phyloP scores from a whole-genome alignment of 768 basidiomycete species.

The Pulveroboletus sp. region DNA sequence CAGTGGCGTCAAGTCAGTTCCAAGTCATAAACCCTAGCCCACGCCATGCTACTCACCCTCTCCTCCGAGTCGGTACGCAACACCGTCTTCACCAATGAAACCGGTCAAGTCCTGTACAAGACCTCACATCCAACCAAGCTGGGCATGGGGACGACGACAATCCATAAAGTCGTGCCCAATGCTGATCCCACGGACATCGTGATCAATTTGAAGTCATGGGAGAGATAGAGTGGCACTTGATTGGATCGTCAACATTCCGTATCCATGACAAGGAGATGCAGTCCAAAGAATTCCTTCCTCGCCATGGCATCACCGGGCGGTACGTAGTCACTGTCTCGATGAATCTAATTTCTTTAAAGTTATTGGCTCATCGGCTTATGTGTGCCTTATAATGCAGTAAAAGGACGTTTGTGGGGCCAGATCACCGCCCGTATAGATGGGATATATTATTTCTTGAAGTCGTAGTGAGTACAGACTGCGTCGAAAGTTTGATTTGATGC shows the following conservation, averaged over 20 bases:
- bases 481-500: not conserved
- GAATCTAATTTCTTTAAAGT: too few relatives aligned
- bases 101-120: conserved; percentile 26
- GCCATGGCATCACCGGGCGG: conserved; percentile 16
- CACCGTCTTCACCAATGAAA: conserved; percentile 18
- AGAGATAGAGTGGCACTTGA: conserved; percentile 31
- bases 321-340: not conserved
- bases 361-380: not conserved
- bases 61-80: conserved; percentile 19
- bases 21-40: not conserved
- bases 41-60: conserved; percentile 19
- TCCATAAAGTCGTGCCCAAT: conserved; percentile 20
- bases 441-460: conserved; percentile 12
- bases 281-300: conserved; percentile 20
- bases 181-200: conserved; percentile 14
- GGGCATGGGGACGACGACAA: conserved; percentile 13
- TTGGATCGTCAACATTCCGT: conserved; percentile 27
- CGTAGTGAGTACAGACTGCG: conserved; percentile 3
- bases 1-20: too few relatives aligned
- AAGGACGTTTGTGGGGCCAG: conserved; percentile 29
- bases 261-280: conserved; percentile 27
- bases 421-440: conserved; percentile 34
- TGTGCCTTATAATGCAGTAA: not conserved
- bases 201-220: conserved; percentile 31
- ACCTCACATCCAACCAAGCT: conserved; percentile 13